Conservation (phyloP, 169 alveolate genomes). For the Eimeria praecox region DNA sequence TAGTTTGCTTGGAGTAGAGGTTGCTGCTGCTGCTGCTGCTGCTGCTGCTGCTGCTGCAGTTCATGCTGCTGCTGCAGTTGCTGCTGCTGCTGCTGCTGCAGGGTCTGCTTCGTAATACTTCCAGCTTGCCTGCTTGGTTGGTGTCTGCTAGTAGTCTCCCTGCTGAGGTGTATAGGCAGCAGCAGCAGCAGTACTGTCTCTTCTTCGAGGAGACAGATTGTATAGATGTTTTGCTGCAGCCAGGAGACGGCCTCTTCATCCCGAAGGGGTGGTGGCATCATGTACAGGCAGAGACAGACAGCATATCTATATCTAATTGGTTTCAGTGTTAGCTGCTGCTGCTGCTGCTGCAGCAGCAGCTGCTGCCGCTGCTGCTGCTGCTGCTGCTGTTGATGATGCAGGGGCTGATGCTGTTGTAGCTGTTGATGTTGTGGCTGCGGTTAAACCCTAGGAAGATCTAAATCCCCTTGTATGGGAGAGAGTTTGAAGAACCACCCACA, state of each 20-base stretch:
- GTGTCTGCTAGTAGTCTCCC: slow-evolving; percentile 2
- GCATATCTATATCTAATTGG: slow-evolving; percentile 80
- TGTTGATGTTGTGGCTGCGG: neutral
- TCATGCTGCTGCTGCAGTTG: slow-evolving; percentile 34
- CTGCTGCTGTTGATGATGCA: neutral
- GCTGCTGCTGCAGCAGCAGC: slow-evolving; percentile 44
- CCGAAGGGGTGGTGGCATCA: slow-evolving; percentile 84
- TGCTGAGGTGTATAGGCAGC: slow-evolving; percentile 36
- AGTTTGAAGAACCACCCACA: neutral
- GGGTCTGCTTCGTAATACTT: slow-evolving; percentile 52
- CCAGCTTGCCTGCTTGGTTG: slow-evolving; percentile 5
- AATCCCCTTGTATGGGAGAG: neutral
- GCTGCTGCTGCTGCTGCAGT: neutral
- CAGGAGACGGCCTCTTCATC: slow-evolving; percentile 81
- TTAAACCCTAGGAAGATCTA: neutral
- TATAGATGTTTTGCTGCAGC: slow-evolving; percentile 52
- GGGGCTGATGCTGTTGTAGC: neutral
- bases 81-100: slow-evolving; percentile 73
- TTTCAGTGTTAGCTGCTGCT: slow-evolving; percentile 12
- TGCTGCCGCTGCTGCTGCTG: slow-evolving; percentile 34
- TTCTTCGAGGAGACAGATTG: slow-evolving; percentile 12
- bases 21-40: slow-evolving; percentile 45
- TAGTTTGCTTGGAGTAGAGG: too few relatives aligned
- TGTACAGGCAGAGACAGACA: slow-evolving; percentile 58
- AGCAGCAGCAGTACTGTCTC: slow-evolving; percentile 10